Conservation (phyloP, 768 basidiomycete species). For the Plicaturopsis crispa region DNA sequence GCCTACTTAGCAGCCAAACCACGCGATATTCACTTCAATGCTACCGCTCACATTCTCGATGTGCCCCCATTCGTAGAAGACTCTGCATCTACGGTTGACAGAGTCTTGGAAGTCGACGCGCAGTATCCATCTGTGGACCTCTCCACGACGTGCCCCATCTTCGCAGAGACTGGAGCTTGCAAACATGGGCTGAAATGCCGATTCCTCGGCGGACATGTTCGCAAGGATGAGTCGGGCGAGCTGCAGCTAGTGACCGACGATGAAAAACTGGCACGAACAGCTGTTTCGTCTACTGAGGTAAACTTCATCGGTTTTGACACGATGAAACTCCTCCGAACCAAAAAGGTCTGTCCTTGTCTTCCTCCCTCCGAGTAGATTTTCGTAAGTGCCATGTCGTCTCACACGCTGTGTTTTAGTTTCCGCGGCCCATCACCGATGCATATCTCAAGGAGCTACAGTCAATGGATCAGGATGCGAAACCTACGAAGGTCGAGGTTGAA, state of each 20-base stretch:
- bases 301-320: constrained; percentile 58
- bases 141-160: constrained; percentile 57
- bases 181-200: constrained; percentile 86
- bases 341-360: constrained; percentile 42
- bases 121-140: constrained; percentile 35
- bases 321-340: constrained; percentile 55
- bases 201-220: constrained; percentile 75
- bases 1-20: constrained; percentile 75
- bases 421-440: constrained; percentile 50
- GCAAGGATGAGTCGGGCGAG: constrained; percentile 34
- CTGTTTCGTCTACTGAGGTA: constrained; percentile 48
- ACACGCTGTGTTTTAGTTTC: constrained; percentile 38
- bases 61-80: constrained; percentile 44
- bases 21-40: constrained; percentile 59
- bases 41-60: constrained; percentile 31
- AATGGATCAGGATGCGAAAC: constrained; percentile 18
- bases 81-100: constrained; percentile 10
- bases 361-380: not conserved
- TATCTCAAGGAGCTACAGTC: constrained; percentile 50
- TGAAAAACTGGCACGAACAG: constrained; percentile 44
- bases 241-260: constrained; percentile 44
- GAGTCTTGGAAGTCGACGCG: constrained; percentile 14
- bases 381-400: constrained; percentile 2
- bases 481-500: too few relatives aligned
- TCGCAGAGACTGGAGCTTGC: constrained; percentile 63